A percentile compares a stretch with the other conserved stretches of the same genome.
phyloP scores from a whole-genome alignment of 1,284 basidiomycete genomes.

The Heterobasidion occidentale region DNA sequence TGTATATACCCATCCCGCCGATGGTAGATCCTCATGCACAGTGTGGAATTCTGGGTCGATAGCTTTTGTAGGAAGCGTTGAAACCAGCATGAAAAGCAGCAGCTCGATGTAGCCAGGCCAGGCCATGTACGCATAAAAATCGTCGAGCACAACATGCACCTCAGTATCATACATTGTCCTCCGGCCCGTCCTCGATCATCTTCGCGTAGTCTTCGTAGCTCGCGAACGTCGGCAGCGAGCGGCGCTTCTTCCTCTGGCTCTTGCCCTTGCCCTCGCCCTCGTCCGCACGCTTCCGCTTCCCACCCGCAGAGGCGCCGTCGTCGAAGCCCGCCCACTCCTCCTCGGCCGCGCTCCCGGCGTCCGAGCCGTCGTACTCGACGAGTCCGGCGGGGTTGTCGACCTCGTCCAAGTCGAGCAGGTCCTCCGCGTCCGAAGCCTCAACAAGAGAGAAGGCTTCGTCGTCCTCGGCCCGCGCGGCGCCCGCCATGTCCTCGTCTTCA shows the following conservation, averaged over 20 bases:
- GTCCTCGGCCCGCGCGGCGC: slow-evolving; percentile 23
- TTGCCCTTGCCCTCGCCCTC: slow-evolving; percentile 30
- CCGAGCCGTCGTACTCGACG: slow-evolving; percentile 50
- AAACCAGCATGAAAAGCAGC: not conserved
- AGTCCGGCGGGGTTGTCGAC: slow-evolving; percentile 41
- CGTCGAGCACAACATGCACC: not conserved
- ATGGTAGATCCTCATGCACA: too few relatives aligned
- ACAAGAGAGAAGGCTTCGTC: slow-evolving; percentile 44
- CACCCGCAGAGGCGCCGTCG: slow-evolving; percentile 19
- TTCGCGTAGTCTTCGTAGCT: slow-evolving; percentile 94
- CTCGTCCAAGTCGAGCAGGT: slow-evolving; percentile 51
- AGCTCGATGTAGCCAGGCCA: not conserved
- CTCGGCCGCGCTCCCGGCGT: slow-evolving; percentile 27
- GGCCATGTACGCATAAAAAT: not conserved
- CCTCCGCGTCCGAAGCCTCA: slow-evolving; percentile 64
- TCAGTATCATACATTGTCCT: slow-evolving; percentile 50
- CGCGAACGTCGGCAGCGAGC: slow-evolving; percentile 80
- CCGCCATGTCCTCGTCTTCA: slow-evolving; percentile 22
- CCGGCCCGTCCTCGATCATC: slow-evolving; percentile 81
- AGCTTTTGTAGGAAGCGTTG: too few relatives aligned
- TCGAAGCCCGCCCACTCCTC: slow-evolving; percentile 50
- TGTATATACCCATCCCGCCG: too few relatives aligned
- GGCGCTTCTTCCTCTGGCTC: slow-evolving; percentile 68
- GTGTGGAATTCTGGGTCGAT: too few relatives aligned
- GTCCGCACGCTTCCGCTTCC: slow-evolving; percentile 36